phyloP scores from a whole-genome alignment of 129 eudicot genomes.

The Chrysanthemum lavandulifolium region DNA sequence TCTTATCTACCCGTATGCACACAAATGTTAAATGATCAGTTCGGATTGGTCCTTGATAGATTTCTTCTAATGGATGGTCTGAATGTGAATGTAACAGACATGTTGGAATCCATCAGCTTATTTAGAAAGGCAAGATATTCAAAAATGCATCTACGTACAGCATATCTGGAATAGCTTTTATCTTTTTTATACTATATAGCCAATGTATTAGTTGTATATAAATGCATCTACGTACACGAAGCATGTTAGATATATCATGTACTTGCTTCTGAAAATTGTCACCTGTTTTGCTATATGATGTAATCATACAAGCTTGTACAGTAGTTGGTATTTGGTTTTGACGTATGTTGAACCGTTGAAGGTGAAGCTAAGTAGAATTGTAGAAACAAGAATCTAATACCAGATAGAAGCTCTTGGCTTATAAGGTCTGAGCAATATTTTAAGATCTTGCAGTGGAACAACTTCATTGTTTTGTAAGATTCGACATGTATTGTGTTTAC shows the following conservation, averaged over 20 bases:
- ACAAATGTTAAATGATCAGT: background rate
- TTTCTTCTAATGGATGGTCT: slow-evolving; percentile 76
- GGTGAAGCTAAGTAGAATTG: no score
- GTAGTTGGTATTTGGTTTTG: no score
- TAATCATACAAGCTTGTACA: no score
- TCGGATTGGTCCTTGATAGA: slow-evolving; percentile 39
- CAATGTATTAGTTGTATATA: slow-evolving; percentile 6
- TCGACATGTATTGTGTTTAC: no score
- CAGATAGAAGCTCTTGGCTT: no score
- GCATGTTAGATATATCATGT: slow-evolving; percentile 23
- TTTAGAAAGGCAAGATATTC: slow-evolving; percentile 53
- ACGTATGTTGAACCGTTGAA: no score
- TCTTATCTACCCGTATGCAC: background rate
- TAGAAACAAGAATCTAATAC: no score
- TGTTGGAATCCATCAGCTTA: slow-evolving; percentile 98
- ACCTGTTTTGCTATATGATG: background rate
- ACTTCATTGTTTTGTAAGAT: no score
- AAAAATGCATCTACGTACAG: slow-evolving; percentile 7
- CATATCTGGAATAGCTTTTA: background rate
- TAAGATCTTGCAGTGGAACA: background rate
- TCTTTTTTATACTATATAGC: background rate
- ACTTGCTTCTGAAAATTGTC: slow-evolving; percentile 9
- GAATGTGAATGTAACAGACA: slow-evolving; percentile 83
- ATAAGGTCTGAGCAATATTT: background rate
- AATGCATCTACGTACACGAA: slow-evolving; percentile 18